Conservation (phyloP, 768 basidiomycete genomes). For the Amanita exitialis region DNA sequence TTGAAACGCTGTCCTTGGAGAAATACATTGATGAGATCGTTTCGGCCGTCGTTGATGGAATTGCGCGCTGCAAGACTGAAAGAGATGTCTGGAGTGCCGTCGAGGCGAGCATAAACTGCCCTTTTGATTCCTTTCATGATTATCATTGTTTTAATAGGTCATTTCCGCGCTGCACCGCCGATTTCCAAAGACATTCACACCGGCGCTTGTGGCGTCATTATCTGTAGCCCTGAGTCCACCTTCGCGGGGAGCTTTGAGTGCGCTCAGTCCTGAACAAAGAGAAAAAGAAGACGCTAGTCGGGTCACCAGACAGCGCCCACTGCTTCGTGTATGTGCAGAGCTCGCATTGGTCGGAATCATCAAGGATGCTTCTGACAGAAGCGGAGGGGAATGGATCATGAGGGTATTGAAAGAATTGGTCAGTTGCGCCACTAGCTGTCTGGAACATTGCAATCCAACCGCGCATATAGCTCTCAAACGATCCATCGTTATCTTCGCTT, state of each 20-base stretch:
- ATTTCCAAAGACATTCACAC: constrained; percentile 74
- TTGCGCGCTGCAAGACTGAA: constrained; percentile 82
- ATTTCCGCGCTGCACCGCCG: constrained; percentile 84
- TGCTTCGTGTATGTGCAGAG: constrained; percentile 83
- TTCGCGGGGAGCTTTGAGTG: constrained; percentile 42
- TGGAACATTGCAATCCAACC: constrained; percentile 5
- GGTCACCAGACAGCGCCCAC: constrained; percentile 71
- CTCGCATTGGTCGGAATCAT: constrained; percentile 83
- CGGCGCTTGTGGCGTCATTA: constrained; percentile 53
- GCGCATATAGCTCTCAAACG: constrained; percentile 64
- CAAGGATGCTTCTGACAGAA: constrained; percentile 55
- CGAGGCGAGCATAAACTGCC: constrained; percentile 48
- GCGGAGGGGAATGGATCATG: constrained; percentile 87
- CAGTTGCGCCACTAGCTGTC: constrained; percentile 16
- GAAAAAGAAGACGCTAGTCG: constrained; percentile 88
- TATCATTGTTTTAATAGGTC: constrained; percentile 38
- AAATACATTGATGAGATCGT: constrained; percentile 96
- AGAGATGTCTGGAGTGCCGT: constrained; percentile 87
- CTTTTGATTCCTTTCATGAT: constrained; percentile 1
- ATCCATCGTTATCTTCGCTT: constrained; percentile 77
- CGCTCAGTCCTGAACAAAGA: constrained; percentile 62
- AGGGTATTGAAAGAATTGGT: constrained; percentile 80
- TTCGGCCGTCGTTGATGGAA: constrained; percentile 77
- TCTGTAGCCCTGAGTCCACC: constrained; percentile 49
- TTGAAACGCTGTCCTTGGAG: constrained; percentile 81